Percentiles rank a stretch among this genome's conserved stretches.
These are phyloP conservation scores for Urostyla sp. DNA, from an alignment of 73 alveolate genomes.

Conservation along the genomic window DNA sequence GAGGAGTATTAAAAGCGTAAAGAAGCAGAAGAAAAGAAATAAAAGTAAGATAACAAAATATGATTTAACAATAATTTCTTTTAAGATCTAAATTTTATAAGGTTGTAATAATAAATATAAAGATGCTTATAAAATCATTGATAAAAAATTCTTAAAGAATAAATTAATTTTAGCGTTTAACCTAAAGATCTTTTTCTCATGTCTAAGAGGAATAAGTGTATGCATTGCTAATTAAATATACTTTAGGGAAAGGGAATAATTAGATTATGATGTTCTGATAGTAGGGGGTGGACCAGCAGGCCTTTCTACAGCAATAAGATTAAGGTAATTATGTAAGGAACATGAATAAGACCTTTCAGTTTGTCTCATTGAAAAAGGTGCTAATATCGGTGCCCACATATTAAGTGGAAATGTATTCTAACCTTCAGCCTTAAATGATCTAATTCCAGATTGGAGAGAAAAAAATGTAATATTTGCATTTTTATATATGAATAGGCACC, in stretches of 20 bases:
- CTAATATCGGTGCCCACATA: slow-evolving; percentile 94
- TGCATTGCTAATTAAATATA: no score
- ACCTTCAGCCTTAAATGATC: slow-evolving; percentile 90
- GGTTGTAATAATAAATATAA: no score
- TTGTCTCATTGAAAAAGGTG: slow-evolving; percentile 84
- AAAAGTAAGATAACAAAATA: no score
- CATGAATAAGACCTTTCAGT: slow-evolving; percentile 76
- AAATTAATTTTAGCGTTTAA: background rate
- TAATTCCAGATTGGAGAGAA: slow-evolving; percentile 87
- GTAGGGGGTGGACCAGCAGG: slow-evolving; percentile 99
- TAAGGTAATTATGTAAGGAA: slow-evolving; percentile 73
- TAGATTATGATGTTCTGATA: slow-evolving; percentile 80
- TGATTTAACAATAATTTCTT: no score
- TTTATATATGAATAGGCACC: slow-evolving; percentile 77
- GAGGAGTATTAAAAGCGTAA: no score
- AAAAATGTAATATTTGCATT: slow-evolving; percentile 40
- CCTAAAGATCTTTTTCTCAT: no score
- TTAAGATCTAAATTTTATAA: no score
- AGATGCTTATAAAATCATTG: background rate
- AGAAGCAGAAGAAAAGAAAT: no score
- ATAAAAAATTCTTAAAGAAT: background rate
- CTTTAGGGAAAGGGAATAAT: slow-evolving; percentile 74
- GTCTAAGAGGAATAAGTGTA: no score
- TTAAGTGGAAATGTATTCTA: slow-evolving; percentile 94
- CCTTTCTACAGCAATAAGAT: slow-evolving; percentile 90